These are phyloP conservation scores for Eustoma russellianum DNA, from an alignment of 257 asterid species.

Conservation along the genomic window DNA sequence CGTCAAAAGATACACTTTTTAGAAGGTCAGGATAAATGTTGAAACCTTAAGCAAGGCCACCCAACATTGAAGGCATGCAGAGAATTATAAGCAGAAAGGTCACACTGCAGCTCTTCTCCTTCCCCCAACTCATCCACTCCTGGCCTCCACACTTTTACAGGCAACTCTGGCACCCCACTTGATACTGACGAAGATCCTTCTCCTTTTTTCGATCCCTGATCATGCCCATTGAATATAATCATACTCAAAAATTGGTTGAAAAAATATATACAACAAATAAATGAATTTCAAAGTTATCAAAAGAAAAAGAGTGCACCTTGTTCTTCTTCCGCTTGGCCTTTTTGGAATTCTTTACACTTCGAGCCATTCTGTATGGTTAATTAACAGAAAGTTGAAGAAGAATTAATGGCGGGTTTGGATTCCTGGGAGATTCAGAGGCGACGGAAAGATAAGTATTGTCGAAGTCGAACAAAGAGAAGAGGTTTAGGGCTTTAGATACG, in stretches of 20 bases:
- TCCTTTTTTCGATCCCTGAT: slow-evolving; percentile 45
- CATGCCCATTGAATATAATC: background rate
- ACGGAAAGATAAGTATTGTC: background rate
- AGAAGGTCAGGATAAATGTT: background rate
- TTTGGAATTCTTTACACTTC: slow-evolving; percentile 62
- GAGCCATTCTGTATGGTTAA: slow-evolving; percentile 35
- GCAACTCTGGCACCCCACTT: slow-evolving; percentile 29
- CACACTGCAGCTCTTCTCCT: slow-evolving; percentile 93
- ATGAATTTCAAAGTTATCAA: background rate
- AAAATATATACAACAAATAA: background rate
- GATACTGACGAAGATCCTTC: slow-evolving; percentile 51
- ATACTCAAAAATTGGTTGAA: background rate
- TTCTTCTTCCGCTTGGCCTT: slow-evolving; percentile 59
- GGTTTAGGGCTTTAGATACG: too few relatives aligned
- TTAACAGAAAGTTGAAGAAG: background rate
- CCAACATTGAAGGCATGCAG: slow-evolving; percentile 80
- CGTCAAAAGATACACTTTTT: background rate
- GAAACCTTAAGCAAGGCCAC: slow-evolving; percentile 89
- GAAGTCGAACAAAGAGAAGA: background rate
- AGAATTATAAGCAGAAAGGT: slow-evolving; percentile 78
- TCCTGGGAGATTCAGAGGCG: background rate
- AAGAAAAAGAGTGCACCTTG: slow-evolving; percentile 32
- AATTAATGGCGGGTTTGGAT: background rate
- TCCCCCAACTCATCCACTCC: slow-evolving; percentile 81
- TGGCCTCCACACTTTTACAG: slow-evolving; percentile 84